Percentiles rank a stretch among this genome's conserved stretches.
Conservation (phyloP, 202 grass and related monocot species). For the Dendrocalamus latiflorus region DNA sequence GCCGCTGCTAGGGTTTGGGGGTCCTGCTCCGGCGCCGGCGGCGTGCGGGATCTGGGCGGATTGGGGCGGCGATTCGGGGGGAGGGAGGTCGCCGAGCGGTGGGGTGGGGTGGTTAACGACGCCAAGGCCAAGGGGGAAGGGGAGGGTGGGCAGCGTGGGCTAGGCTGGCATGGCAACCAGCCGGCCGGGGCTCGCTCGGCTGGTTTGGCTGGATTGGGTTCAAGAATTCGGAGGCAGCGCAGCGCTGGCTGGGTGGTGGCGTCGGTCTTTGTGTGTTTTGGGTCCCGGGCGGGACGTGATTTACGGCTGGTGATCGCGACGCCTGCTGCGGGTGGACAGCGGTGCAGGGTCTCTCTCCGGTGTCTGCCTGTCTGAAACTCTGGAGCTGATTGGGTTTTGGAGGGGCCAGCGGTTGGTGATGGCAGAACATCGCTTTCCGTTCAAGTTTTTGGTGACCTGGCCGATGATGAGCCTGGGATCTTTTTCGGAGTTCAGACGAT, state of each 20-base stretch:
- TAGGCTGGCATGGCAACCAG: constrained; percentile 13
- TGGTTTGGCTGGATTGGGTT: not conserved
- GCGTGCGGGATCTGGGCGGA: constrained; percentile 31
- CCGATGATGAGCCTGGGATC: no score
- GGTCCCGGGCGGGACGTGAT: not conserved
- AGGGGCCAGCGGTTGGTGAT: not conserved
- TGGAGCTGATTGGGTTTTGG: not conserved
- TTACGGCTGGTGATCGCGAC: not conserved
- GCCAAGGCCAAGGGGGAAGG: constrained; percentile 12
- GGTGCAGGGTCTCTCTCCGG: not conserved
- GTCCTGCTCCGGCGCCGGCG: not conserved
- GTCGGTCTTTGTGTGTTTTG: not conserved
- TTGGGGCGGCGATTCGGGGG: no score
- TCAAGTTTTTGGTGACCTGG: not conserved
- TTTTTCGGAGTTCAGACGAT: no score
- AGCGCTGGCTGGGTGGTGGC: not conserved
- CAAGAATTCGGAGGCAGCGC: no score
- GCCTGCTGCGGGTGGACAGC: not conserved
- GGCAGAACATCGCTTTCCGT: not conserved
- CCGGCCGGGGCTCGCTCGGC: not conserved
- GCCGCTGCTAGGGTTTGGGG: constrained; percentile 6
- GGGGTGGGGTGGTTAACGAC: not conserved
- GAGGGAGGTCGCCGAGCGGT: not conserved
- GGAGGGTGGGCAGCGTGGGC: not conserved
- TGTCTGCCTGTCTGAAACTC: not conserved